These are phyloP conservation scores for Euphorbia corollata DNA, from an alignment of 441 rosid species.

Conservation along the genomic window DNA sequence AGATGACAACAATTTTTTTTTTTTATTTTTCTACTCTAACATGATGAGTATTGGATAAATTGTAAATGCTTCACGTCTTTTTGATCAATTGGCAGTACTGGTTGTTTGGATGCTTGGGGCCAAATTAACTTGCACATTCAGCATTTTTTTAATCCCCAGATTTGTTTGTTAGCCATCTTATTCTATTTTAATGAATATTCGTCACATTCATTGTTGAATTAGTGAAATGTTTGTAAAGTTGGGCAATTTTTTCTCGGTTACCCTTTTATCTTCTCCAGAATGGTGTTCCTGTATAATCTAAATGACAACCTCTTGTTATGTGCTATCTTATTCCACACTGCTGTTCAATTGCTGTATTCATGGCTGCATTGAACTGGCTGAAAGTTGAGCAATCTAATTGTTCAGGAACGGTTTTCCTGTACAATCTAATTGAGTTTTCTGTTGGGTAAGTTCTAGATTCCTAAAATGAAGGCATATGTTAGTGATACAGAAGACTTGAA, in stretches of 20 bases:
- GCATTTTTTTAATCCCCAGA: background rate
- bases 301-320: conserved; percentile 22
- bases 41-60: background rate
- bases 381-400: background rate
- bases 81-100: background rate
- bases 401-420: conserved; percentile 14
- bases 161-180: background rate
- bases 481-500: conserved; percentile 93
- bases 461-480: conserved; percentile 99
- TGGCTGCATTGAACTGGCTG: too few species aligned
- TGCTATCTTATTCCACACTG: background rate
- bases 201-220: background rate
- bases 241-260: background rate
- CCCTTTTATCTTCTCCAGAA: background rate
- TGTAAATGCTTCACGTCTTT: background rate
- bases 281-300: conserved; percentile 28
- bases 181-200: background rate
- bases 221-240: background rate
- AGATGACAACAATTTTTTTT: background rate
- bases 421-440: conserved; percentile 49
- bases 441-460: conserved; percentile 97
- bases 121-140: background rate
- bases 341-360: background rate
- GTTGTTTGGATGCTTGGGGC: background rate
- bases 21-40: background rate